phyloP scores from a whole-genome alignment of 495 filamentous ascomycete genomes.

The Collariella sp. region DNA sequence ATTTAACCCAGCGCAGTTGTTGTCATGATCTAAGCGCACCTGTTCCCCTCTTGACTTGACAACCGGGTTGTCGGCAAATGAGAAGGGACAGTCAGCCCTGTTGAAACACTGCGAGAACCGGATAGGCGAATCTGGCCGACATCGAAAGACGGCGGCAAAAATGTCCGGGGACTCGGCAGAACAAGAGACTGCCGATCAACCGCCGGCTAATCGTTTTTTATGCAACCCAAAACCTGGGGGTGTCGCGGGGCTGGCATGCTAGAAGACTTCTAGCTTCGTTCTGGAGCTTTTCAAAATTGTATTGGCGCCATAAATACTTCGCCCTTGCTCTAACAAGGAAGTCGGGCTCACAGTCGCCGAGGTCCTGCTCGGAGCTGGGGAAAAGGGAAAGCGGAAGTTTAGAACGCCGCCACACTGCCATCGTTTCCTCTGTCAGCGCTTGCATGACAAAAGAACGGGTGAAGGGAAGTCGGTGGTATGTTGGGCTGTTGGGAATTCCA shows the following conservation, averaged over 20 bases:
- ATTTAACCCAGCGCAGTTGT: no score
- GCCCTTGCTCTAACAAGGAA: constrained; percentile 6
- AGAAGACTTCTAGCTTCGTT: neutral
- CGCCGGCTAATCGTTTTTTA: constrained; percentile 14
- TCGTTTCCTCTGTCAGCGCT: neutral
- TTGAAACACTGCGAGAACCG: constrained; percentile 4
- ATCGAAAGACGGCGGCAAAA: constrained; percentile 4
- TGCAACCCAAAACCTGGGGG: constrained; percentile 8
- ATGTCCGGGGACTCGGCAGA: neutral
- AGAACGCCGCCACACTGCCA: neutral
- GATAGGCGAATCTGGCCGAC: neutral
- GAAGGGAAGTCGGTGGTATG: neutral
- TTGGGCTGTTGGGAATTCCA: neutral
- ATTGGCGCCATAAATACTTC: neutral
- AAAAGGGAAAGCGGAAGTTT: neutral
- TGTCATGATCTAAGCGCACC: no score
- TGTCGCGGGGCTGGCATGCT: neutral
- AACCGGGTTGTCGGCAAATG: constrained; percentile 14
- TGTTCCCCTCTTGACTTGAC: neutral
- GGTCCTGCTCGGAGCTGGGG: neutral
- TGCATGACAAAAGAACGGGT: neutral
- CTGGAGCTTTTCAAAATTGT: neutral
- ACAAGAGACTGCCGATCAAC: constrained; percentile 15
- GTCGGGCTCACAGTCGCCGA: constrained; percentile 1
- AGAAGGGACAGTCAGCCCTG: constrained; percentile 13